Conservation (phyloP, 2,329 filamentous ascomycete genomes). For the Ceratocystiopsis sp. region DNA sequence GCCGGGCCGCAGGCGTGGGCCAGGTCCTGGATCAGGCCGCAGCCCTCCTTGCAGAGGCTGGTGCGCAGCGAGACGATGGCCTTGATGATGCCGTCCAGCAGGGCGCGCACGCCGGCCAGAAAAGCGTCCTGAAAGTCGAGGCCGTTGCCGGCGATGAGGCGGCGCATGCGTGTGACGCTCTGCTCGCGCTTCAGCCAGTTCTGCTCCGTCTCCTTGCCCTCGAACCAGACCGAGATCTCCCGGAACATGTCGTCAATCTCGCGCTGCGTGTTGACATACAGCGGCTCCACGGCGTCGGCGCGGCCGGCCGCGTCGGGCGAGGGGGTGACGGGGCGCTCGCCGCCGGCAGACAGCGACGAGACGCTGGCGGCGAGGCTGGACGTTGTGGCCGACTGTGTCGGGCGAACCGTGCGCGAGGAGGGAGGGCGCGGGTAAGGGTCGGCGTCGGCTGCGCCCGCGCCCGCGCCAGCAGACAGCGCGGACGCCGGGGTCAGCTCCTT, state of each 20-base stretch:
- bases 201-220: conserved; percentile 74
- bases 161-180: conserved; percentile 56
- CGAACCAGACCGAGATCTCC: conserved; percentile 67
- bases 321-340: conserved; percentile 41
- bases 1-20: conserved; percentile 58
- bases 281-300: conserved; percentile 55
- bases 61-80: conserved; percentile 69
- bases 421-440: conserved; percentile 21
- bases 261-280: conserved; percentile 66
- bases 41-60: conserved; percentile 77
- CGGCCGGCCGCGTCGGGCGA: conserved; percentile 38
- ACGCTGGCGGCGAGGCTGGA: conserved; percentile 31
- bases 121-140: conserved; percentile 59
- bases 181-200: conserved; percentile 87
- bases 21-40: conserved; percentile 68
- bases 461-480: conserved; percentile 17
- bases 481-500: conserved; percentile 47
- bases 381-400: conserved; percentile 1
- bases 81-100: conserved; percentile 82
- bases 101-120: conserved; percentile 48
- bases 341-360: conserved; percentile 22
- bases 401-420: conserved; percentile 13
- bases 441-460: conserved; percentile 9
- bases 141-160: conserved; percentile 68
- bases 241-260: conserved; percentile 79